Conservation (phyloP, 2,329 filamentous ascomycete species). For the Emergomyces pasteurianus region DNA sequence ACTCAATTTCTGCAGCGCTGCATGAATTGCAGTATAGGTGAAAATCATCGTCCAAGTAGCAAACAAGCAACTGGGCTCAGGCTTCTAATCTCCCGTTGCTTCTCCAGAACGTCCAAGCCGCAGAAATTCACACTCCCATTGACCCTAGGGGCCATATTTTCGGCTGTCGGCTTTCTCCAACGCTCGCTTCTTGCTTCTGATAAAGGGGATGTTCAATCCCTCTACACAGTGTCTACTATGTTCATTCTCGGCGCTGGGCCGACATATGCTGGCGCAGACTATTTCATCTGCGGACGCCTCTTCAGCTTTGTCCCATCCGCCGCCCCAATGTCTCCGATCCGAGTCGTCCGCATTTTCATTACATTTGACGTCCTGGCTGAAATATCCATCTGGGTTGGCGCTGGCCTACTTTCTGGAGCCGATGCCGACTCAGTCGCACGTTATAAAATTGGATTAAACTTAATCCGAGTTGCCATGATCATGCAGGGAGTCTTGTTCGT, state of each 20-base stretch:
- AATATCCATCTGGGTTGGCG: constrained; percentile 5
- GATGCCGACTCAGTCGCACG: background rate
- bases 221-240: constrained; percentile 3
- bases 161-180: constrained; percentile 3
- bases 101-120: background rate
- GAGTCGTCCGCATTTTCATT: constrained; percentile 6
- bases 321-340: constrained; percentile 6
- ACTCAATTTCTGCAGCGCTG: background rate
- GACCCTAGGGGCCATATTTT: constrained; percentile 5
- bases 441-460: constrained; percentile 4
- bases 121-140: constrained; percentile 8
- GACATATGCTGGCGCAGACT: constrained; percentile 8
- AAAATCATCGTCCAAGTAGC: background rate
- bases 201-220: background rate
- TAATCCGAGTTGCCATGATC: constrained; percentile 6
- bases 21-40: constrained; percentile 1
- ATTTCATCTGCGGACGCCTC: constrained; percentile 6
- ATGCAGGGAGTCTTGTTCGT: constrained; percentile 2
- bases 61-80: background rate
- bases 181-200: constrained; percentile 2
- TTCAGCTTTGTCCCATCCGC: constrained; percentile 6
- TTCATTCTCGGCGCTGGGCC: constrained; percentile 8
- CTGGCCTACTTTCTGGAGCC: background rate
- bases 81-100: background rate
- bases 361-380: constrained; percentile 8